These are phyloP conservation scores for Ogataea polymorpha DNA, from an alignment of 805 yeast genomes.

Conservation along the genomic window DNA sequence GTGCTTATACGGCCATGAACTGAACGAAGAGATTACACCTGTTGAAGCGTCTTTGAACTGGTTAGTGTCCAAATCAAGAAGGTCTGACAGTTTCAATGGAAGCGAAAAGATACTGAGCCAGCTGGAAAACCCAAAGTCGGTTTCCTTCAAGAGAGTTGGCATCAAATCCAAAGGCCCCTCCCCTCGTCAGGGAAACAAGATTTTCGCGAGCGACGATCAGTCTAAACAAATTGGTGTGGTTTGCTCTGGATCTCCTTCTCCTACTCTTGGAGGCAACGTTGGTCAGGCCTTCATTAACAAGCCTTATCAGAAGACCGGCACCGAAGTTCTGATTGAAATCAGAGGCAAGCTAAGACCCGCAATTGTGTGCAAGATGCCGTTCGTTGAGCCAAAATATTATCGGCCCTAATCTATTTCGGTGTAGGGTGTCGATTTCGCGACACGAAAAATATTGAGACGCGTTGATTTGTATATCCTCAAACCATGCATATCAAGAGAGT, in stretches of 20 bases:
- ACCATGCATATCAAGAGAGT: slow-evolving; percentile 29
- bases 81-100: slow-evolving; percentile 72
- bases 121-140: slow-evolving; percentile 57
- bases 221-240: slow-evolving; percentile 50
- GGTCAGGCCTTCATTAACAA: slow-evolving; percentile 88
- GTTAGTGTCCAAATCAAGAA: slow-evolving; percentile 81
- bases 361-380: slow-evolving; percentile 76
- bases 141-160: slow-evolving; percentile 69
- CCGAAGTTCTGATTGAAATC: slow-evolving; percentile 67
- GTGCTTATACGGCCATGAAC: slow-evolving; percentile 95
- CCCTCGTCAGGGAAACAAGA: slow-evolving; percentile 75
- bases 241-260: slow-evolving; percentile 61
- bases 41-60: slow-evolving; percentile 86
- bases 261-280: slow-evolving; percentile 69
- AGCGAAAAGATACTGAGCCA: slow-evolving; percentile 65
- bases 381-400: slow-evolving; percentile 72
- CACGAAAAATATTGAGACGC: slow-evolving; percentile 5
- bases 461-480: slow-evolving; percentile 1
- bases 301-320: slow-evolving; percentile 68
- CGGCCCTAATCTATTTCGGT: slow-evolving; percentile 18
- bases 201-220: slow-evolving; percentile 52
- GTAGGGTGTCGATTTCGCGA: slow-evolving; percentile 3
- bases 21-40: slow-evolving; percentile 77
- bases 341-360: slow-evolving; percentile 83
- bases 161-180: slow-evolving; percentile 80